Percentiles rank a stretch among this genome's conserved stretches.
Evolutionary conservation across 768 basidiomycete genomes (phyloP).

Genomic region (Termitomyces sp.): DNA sequence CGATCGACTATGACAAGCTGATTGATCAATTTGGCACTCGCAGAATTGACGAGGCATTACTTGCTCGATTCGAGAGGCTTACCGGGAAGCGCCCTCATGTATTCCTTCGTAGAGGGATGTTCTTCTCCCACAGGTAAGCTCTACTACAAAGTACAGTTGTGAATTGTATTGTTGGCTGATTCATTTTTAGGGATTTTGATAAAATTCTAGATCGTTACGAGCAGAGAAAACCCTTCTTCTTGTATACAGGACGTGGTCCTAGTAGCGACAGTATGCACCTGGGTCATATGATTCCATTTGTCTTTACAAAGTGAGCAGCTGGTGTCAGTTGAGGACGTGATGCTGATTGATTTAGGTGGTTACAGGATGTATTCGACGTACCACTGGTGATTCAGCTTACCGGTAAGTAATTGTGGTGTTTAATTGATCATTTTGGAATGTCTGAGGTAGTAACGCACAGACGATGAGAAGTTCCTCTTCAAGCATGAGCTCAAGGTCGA

Average conservation of each 20-base stretch:
- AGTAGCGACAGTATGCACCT: constrained; percentile 97
- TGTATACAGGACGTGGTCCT: constrained; percentile 97
- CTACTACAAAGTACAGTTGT: neutral
- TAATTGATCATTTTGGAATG: neutral
- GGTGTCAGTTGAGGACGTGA: neutral
- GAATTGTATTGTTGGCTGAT: neutral
- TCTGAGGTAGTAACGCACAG: constrained; percentile 32
- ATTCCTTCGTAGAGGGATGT: constrained; percentile 86
- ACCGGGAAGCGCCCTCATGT: constrained; percentile 89
- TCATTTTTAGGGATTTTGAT: constrained; percentile 73
- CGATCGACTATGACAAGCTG: constrained; percentile 96
- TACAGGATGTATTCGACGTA: constrained; percentile 94
- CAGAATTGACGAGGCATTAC: constrained; percentile 66
- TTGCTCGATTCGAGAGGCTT: constrained; percentile 86
- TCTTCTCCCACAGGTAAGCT: constrained; percentile 93
- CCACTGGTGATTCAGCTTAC: constrained; percentile 96
- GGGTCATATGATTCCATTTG: constrained; percentile 96
- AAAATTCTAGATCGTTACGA: constrained; percentile 94
- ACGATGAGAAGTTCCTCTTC: constrained; percentile 99
- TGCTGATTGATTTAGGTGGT: constrained; percentile 57
- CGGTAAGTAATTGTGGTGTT: constrained; percentile 39
- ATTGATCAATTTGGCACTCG: constrained; percentile 92
- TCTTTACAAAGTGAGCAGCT: constrained; percentile 84
- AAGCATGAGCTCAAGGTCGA: constrained; percentile 92
- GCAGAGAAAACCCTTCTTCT: constrained; percentile 94